Evolutionary conservation across 805 yeast genomes (phyloP), one percentile per base, ranked within the genome.

Genomic region (Ogataea pignaliae): DNA sequence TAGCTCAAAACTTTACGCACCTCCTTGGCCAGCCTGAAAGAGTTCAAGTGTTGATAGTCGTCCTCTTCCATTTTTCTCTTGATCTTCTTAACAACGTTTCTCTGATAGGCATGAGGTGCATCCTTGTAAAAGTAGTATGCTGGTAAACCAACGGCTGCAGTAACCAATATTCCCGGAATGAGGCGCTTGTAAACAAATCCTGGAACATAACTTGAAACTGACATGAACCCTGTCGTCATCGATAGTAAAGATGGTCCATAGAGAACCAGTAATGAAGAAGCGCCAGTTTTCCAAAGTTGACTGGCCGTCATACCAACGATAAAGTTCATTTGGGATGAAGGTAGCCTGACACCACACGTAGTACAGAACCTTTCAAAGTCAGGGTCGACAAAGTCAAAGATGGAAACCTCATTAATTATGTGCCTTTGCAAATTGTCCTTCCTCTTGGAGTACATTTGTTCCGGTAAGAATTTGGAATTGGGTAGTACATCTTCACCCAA

Each of bases 51-150:
- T 11, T 86, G 81, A 56, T 89, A 93, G 47, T 90, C 97, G 53
- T 81, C 64, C 13, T 75, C 77, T 35, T 71, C 71, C 30, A 93
- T 69, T 55, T 83, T 85, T 7, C 59, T 59, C 50, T 76, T 77
- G 52, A 91, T 76, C 63, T 85, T 88, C 39, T 74, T 71, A 0
- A 93, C 88, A 46, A 88, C 75, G 45, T 89, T 89, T 52, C 88
- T 72, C 15, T 96, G 95, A 54, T 88, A 79, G 0, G 97, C 96
- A 54, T 84, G 78, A 2, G 97, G 97, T 12, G 95, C 79, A 62
- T 93, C 98, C 46, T 73, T 71, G 15, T 88, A 68, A 45, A 89
- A 60, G 55, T 86, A 88, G 34, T 59, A 60, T 8, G 53, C 44
- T 11, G 68, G 67, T 35, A 60, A 35, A 9, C 63, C 65, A 21